Conservation (phyloP, 129 eudicot genomes). For the Deinandra increscens region DNA sequence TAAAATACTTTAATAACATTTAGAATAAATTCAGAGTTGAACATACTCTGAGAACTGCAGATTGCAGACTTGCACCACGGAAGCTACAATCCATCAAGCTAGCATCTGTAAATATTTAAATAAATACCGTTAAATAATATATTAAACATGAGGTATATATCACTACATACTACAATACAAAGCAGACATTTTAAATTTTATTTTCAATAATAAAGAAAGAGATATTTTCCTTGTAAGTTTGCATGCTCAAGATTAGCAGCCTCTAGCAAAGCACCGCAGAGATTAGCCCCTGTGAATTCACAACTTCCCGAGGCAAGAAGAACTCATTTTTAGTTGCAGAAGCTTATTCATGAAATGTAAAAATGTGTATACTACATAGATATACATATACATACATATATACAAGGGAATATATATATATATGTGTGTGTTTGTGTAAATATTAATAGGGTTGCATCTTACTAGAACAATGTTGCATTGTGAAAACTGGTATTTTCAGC, state of each 20-base stretch:
- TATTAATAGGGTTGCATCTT: too few species aligned
- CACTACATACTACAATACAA: background rate
- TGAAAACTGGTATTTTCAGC: constrained; percentile 88
- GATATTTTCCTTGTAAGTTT: constrained; percentile 69
- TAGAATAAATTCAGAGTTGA: background rate
- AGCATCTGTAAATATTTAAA: constrained; percentile 61
- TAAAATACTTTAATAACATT: background rate
- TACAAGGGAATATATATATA: too few species aligned
- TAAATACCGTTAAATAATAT: background rate
- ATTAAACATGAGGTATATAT: constrained; percentile 10
- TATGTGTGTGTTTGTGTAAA: too few species aligned
- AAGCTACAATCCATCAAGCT: constrained; percentile 87
- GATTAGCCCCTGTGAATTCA: too few species aligned
- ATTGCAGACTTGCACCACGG: constrained; percentile 85
- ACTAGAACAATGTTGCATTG: constrained; percentile 89
- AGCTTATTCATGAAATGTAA: constrained; percentile 93
- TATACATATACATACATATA: too few species aligned
- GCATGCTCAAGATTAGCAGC: constrained; percentile 97
- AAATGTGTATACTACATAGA: too few species aligned
- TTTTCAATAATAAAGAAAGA: background rate
- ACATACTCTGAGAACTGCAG: constrained; percentile 83
- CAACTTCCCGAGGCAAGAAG: constrained; percentile 81
- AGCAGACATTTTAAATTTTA: background rate
- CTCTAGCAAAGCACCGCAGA: constrained; percentile 88
- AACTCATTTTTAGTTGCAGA: constrained; percentile 28